These are phyloP conservation scores for Metschnikowia reukaufii DNA, from an alignment of 805 yeast genomes.

Conservation along the genomic window DNA sequence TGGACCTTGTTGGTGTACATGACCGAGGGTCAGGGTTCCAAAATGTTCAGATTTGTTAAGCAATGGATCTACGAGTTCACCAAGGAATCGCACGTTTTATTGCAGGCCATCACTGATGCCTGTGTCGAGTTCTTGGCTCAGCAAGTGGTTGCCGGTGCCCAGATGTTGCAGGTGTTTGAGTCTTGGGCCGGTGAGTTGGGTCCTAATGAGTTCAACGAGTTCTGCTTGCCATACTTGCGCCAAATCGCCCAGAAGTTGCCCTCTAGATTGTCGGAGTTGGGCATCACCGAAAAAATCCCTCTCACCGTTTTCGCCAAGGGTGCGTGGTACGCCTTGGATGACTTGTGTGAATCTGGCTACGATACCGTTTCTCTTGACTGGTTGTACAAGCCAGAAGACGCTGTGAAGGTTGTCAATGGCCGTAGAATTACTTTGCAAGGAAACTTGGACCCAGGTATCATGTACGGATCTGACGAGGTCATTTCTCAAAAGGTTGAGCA, in stretches of 20 bases:
- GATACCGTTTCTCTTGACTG: conserved; percentile 92
- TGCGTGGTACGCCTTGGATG: conserved; percentile 94
- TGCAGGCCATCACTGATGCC: conserved; percentile 79
- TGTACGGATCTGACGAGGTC: conserved; percentile 83
- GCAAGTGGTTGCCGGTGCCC: conserved; percentile 97
- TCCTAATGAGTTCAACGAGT: conserved; percentile 82
- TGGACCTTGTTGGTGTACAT: conserved; percentile 96
- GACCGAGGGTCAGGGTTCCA: conserved; percentile 97
- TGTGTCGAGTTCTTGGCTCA: conserved; percentile 90
- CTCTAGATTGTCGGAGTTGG: conserved; percentile 65
- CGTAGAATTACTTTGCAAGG: conserved; percentile 86
- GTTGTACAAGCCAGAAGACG: conserved; percentile 82
- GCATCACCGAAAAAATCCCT: conserved; percentile 71
- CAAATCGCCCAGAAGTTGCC: conserved; percentile 75
- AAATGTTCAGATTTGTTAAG: conserved; percentile 85
- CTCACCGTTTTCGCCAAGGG: conserved; percentile 92
- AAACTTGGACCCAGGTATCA: conserved; percentile 91
- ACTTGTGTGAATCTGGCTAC: conserved; percentile 76
- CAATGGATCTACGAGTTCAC: conserved; percentile 88
- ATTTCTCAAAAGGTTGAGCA: conserved; percentile 78
- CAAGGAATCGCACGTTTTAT: conserved; percentile 63
- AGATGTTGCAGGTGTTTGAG: conserved; percentile 94
- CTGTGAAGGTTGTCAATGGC: conserved; percentile 69
- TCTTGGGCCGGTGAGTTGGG: conserved; percentile 98
- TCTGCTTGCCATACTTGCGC: conserved; percentile 82